Base-by-base conservation (phyloP, 192 early-diverging fungal species). In the Chytriomyces confervae region DNA sequence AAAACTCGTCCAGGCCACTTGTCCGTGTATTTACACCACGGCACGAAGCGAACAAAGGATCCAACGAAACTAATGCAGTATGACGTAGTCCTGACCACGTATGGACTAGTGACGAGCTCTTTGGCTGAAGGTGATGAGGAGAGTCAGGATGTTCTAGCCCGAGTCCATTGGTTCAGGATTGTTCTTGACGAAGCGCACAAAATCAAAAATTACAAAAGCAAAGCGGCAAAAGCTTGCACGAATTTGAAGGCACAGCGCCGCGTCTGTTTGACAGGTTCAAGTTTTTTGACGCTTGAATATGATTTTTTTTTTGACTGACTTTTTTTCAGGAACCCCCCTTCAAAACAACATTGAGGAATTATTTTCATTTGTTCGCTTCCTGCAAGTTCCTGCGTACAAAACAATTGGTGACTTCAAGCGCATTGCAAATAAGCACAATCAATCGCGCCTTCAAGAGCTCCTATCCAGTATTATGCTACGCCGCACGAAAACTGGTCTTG, bases 21-120 rank as follows among this genome's bases (percentile, higher is more conserved):
- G 0, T 86, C 82, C 8, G 82, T 91, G 5, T 69, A 85, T 29
- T 61, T 92, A 1, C 87, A 91, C 69, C 89, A 93, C 71, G 87
- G 90, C 0, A 5, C 64, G 5, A 20, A 11, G n/a, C 78, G 77
- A 8, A 75, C 74, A 18, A 76, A 72, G 9, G 36, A 51, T 36
- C 50, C 57, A 27, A 29, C 44, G 43, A 27, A 62, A 57, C n/a
- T 48, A 66, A 11, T 23, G 8, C 9, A 5, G 53, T 61, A 16
- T 62, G 23, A 57, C 67, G 66, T 69, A 45, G 46, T 70, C 29
- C 67, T 50, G 36, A 51, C 49, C 8, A 16, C 76, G 16, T 63
- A 57, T 29, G 78, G 50, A 20, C 23, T 74, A 2, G 62, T 74
- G 7, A 64, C 72, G 29, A 50, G 29, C 20, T 61, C 36, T 16